Conservation (phyloP, 805 yeast genomes). For the Kazachstania africana region DNA sequence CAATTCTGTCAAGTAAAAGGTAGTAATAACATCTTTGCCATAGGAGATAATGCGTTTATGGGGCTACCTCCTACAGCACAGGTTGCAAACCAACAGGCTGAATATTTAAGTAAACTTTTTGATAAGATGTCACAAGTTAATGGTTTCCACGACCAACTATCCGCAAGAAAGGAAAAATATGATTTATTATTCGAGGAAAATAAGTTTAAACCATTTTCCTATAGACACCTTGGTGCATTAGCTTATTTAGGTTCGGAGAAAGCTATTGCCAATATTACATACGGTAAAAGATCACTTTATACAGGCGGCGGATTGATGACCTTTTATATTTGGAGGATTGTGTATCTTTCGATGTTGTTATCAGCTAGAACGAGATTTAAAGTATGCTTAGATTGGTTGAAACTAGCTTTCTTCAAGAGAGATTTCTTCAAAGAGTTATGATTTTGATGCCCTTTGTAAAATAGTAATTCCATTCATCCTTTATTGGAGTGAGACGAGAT, state of each 20-base stretch:
- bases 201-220: conserved; percentile 55
- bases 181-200: conserved; percentile 35
- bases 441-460: too few species aligned
- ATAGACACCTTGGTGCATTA: conserved; percentile 81
- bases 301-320: conserved; percentile 83
- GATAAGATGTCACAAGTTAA: conserved; percentile 38
- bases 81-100: conserved; percentile 91
- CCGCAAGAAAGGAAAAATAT: conserved; percentile 28
- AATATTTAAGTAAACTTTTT: conserved; percentile 62
- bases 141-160: conserved; percentile 29
- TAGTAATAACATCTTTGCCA: conserved; percentile 67
- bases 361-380: conserved; percentile 78
- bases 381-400: conserved; percentile 81
- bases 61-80: conserved; percentile 94
- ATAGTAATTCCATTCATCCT: background rate
- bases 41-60: conserved; percentile 88
- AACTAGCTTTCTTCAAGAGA: conserved; percentile 81
- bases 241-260: conserved; percentile 89
- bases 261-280: conserved; percentile 87
- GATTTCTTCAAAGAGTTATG: conserved; percentile 78
- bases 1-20: conserved; percentile 76
- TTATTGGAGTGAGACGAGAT: background rate
- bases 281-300: conserved; percentile 66
- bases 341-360: conserved; percentile 81
- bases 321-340: conserved; percentile 86